A percentile compares a stretch with the other conserved stretches of the same genome.
Conservation (phyloP, 1,284 basidiomycete genomes). For the Testicularia cyperi region DNA sequence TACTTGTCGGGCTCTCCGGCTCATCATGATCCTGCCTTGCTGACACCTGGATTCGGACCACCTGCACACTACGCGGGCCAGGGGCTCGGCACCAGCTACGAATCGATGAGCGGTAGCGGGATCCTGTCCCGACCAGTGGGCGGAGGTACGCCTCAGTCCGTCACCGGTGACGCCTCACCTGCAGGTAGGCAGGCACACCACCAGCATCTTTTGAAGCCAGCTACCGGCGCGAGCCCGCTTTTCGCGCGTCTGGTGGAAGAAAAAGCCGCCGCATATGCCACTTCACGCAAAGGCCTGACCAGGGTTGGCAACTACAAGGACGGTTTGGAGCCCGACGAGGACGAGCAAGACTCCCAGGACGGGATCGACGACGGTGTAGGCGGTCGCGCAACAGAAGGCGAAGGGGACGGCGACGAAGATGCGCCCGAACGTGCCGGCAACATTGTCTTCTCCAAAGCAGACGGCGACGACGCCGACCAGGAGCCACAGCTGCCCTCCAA, state of each 20-base stretch:
- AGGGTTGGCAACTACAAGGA: slow-evolving; percentile 46
- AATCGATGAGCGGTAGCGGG: slow-evolving; percentile 18
- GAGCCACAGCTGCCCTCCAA: slow-evolving; percentile 17
- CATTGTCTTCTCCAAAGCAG: slow-evolving; percentile 69
- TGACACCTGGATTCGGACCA: slow-evolving; percentile 30
- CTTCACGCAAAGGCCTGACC: slow-evolving; percentile 12
- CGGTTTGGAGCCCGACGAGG: slow-evolving; percentile 44
- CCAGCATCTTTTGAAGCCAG: too few relatives aligned
- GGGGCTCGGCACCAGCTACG: slow-evolving; percentile 19
- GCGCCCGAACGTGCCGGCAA: slow-evolving; percentile 63
- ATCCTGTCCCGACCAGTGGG: slow-evolving; percentile 2
- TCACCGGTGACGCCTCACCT: too few relatives aligned
- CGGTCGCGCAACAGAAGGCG: slow-evolving; percentile 1
- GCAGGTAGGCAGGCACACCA: too few relatives aligned
- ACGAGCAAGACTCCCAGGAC: slow-evolving; percentile 38
- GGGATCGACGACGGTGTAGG: slow-evolving; percentile 5
- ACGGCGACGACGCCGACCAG: slow-evolving; percentile 66
- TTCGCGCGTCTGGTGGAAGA: slow-evolving; percentile 23
- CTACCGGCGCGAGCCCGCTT: slow-evolving; percentile 13
- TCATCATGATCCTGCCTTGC: background rate
- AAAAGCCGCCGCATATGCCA: slow-evolving; percentile 15
- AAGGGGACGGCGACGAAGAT: slow-evolving; percentile 2
- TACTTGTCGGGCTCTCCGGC: background rate
- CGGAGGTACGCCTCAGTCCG: too few relatives aligned
- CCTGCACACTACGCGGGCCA: slow-evolving; percentile 22